Conservation (phyloP, 371 early-diverging fungal genomes). For the Polyrhizophydium stewartii region DNA sequence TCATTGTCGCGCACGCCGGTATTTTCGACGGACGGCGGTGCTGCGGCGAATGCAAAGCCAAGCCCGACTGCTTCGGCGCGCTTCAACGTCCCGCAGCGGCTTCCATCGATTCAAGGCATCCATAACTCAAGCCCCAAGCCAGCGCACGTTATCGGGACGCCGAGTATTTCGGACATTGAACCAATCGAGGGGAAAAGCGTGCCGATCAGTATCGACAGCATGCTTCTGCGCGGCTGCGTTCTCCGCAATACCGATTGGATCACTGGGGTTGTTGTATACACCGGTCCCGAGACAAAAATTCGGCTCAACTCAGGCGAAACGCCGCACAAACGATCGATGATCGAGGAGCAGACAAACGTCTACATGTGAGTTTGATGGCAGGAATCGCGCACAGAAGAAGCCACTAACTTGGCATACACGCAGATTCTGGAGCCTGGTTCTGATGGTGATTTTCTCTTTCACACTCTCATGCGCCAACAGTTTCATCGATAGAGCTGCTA, state of each 20-base stretch:
- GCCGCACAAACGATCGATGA: slow-evolving; percentile 87
- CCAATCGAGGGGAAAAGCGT: no score
- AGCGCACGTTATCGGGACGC: no score
- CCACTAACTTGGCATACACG: neutral
- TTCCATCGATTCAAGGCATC: no score
- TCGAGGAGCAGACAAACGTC: slow-evolving; percentile 88
- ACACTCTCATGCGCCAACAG: neutral
- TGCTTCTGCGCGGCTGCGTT: slow-evolving; percentile 88
- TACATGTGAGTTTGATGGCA: slow-evolving; percentile 57
- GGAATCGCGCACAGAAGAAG: neutral
- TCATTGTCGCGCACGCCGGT: no score
- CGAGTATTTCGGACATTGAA: no score
- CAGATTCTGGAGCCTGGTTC: slow-evolving; percentile 18
- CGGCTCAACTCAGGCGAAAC: slow-evolving; percentile 84
- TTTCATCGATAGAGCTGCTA: neutral
- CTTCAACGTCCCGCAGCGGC: no score
- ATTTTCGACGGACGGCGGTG: no score
- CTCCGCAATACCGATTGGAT: slow-evolving; percentile 85
- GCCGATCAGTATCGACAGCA: slow-evolving; percentile 68
- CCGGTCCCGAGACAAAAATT: slow-evolving; percentile 90
- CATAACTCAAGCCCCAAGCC: no score
- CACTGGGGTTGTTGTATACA: slow-evolving; percentile 78
- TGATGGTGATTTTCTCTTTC: slow-evolving; percentile 29
- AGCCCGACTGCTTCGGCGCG: no score
- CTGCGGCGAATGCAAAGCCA: no score